Base-by-base conservation (phyloP, 2,329 filamentous ascomycete genomes). In the Uncinocarpus reesii region DNA sequence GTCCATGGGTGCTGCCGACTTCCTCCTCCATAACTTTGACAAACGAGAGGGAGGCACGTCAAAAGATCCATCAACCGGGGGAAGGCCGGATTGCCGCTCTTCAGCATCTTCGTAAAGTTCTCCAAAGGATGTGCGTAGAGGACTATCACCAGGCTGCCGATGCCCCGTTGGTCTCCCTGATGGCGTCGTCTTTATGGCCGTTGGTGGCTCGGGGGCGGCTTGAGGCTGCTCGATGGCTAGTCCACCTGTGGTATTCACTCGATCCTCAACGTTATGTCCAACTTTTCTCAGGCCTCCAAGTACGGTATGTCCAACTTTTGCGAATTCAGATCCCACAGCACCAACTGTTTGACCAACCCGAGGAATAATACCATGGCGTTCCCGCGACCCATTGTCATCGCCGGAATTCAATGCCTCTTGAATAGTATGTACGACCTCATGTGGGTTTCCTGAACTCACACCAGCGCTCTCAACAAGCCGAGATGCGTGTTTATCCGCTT, bases 361-460 rank as follows among this genome's bases (percentile, higher is more conserved):
- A 4, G 73, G 73, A 41, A 77, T 67, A 18, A 67, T 56, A 29
- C 18, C 40, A 10, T 42, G 36, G 1, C 24, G 35, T 10, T 35
- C 15, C 31, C 13, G 51, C 48, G 32, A 54, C 48, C 44, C 57
- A 53, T 15, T 52, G 50, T 54, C 40, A 6, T 42, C 20, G n/a
- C 21, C 42, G 7, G 23, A 41, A 7, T 45, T 42, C n/a, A 56
- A 28, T 6, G 48, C 28, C 11, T 56, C 53, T 41, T 42, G 46
- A 8, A 76, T 54, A 7, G 73, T 73, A 49, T 74, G 72, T 40
- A 72, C 69, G 26, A 70, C 57, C 57, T 80, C 69, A 57, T 79
- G 75, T 29, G 77, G 77, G 53, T 80, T 69, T 52, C 76, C 76
- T 24, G 75, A 73, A 56, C 72, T 77, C 32, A 75, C 60, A 48